phyloP scores from a whole-genome alignment of 2,329 filamentous ascomycete genomes.

The Stemphylium vesicarium region DNA sequence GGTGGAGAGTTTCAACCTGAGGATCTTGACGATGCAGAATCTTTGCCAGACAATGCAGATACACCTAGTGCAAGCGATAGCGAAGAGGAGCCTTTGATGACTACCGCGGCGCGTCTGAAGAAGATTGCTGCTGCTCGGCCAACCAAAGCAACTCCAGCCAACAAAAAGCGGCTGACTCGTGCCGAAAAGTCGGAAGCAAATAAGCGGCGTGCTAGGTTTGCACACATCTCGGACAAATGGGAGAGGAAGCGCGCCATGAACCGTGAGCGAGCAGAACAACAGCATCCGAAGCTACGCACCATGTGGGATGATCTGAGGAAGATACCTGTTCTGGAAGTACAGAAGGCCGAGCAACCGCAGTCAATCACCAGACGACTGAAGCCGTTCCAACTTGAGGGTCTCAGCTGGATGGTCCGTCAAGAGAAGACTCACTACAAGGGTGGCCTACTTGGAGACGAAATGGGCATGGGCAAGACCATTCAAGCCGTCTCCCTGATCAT shows the following conservation, averaged over 20 bases:
- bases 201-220: slow-evolving; percentile 32
- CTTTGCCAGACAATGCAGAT: slow-evolving; percentile 24
- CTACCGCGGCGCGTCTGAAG: slow-evolving; percentile 24
- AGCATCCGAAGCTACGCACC: slow-evolving; percentile 78
- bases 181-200: slow-evolving; percentile 30
- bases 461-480: slow-evolving; percentile 99
- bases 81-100: slow-evolving; percentile 37
- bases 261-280: slow-evolving; percentile 70
- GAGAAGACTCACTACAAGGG: slow-evolving; percentile 86
- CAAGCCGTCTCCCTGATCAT: slow-evolving; percentile 97
- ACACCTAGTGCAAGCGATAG: slow-evolving; percentile 31
- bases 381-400: slow-evolving; percentile 89
- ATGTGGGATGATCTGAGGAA: slow-evolving; percentile 85
- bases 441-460: slow-evolving; percentile 92
- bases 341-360: slow-evolving; percentile 72
- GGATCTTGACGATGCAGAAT: slow-evolving; percentile 33
- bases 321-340: slow-evolving; percentile 69
- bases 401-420: slow-evolving; percentile 94
- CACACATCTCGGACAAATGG: slow-evolving; percentile 48
- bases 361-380: slow-evolving; percentile 86
- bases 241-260: slow-evolving; percentile 57
- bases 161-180: slow-evolving; percentile 36
- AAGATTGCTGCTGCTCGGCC: slow-evolving; percentile 15
- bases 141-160: slow-evolving; percentile 18
- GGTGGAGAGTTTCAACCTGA: slow-evolving; percentile 38